phyloP scores from a whole-genome alignment of 345 rosid genomes.

The Cardamine occulta region DNA sequence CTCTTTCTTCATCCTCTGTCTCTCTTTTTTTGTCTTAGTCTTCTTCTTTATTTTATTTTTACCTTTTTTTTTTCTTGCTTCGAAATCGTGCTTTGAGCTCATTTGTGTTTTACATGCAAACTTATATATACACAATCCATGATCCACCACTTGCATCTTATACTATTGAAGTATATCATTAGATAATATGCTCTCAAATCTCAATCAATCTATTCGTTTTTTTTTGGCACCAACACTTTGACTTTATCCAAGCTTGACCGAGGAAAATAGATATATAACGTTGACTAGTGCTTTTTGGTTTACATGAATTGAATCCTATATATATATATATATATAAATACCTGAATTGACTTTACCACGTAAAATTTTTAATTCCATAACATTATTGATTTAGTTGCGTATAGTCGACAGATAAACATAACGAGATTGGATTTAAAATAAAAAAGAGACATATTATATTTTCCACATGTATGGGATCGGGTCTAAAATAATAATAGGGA shows the following conservation, averaged over 20 bases:
- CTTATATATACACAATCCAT: conserved; percentile 19
- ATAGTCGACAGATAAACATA: background rate
- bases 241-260: background rate
- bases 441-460: background rate
- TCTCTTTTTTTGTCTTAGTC: background rate
- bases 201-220: background rate
- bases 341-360: too few species aligned
- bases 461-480: background rate
- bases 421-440: background rate
- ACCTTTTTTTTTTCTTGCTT: background rate
- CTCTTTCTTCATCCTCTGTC: conserved; percentile 30
- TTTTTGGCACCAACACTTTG: background rate
- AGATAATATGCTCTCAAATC: background rate
- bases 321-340: too few species aligned
- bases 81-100: background rate
- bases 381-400: background rate
- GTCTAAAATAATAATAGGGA: background rate
- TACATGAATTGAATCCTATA: background rate
- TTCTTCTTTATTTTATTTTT: too few species aligned
- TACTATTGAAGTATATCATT: background rate
- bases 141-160: conserved; percentile 22
- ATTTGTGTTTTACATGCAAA: background rate
- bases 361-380: background rate
- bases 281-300: background rate
- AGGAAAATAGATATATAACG: background rate